These are phyloP conservation scores for Juglanconis oblonga DNA, from an alignment of 2,329 filamentous ascomycete genomes.

Conservation along the genomic window DNA sequence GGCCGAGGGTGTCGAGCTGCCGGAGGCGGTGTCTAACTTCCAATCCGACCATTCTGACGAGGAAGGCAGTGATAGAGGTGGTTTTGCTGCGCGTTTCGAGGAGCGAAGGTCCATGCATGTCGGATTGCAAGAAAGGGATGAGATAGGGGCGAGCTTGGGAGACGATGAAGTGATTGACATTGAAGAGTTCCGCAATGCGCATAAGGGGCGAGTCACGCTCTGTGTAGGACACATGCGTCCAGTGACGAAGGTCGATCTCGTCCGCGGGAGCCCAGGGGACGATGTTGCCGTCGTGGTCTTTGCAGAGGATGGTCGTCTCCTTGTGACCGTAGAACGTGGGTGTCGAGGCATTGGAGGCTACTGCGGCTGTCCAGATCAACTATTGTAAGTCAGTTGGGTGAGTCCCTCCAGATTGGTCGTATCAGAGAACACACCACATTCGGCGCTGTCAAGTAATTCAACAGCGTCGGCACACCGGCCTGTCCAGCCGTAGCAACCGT, in stretches of 20 bases:
- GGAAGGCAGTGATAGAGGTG: constrained; percentile 54
- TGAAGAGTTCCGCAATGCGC: constrained; percentile 79
- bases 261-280: constrained; percentile 69
- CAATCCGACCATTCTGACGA: constrained; percentile 67
- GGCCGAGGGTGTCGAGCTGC: constrained; percentile 74
- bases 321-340: constrained; percentile 64
- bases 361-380: constrained; percentile 77
- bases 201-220: constrained; percentile 65
- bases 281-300: constrained; percentile 69
- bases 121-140: constrained; percentile 77
- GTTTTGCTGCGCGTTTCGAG: constrained; percentile 57
- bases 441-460: constrained; percentile 91
- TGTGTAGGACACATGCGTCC: constrained; percentile 62
- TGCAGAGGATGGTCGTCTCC: constrained; percentile 68
- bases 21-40: constrained; percentile 78
- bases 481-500: constrained; percentile 76
- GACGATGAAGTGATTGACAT: constrained; percentile 93
- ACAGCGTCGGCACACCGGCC: constrained; percentile 74
- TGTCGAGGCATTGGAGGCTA: constrained; percentile 70
- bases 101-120: constrained; percentile 72
- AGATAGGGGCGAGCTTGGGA: constrained; percentile 89
- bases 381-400: constrained; percentile 29
- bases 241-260: constrained; percentile 63
- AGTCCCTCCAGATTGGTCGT: neutral
- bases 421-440: constrained; percentile 68